Evolutionary conservation across 345 rosid genomes (phyloP).

Genomic region (Citrus australasica): DNA sequence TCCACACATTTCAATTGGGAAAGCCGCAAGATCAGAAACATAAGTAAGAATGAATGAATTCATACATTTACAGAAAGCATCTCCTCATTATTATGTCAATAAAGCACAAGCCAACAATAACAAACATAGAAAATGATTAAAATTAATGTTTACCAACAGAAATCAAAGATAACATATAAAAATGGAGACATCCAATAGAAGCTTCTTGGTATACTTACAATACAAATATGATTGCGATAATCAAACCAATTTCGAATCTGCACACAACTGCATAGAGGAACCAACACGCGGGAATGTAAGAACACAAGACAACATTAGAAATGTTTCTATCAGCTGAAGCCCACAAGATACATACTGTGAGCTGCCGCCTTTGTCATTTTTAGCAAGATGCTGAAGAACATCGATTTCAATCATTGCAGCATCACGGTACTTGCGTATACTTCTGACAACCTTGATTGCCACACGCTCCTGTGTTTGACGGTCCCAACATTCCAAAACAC

Average conservation of each 20-base stretch:
- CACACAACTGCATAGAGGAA: slow-evolving; percentile 59
- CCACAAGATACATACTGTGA: slow-evolving; percentile 39
- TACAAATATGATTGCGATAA: slow-evolving; percentile 69
- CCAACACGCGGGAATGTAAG: neutral
- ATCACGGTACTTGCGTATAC: slow-evolving; percentile 61
- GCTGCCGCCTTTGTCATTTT: slow-evolving; percentile 48
- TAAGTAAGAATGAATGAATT: neutral
- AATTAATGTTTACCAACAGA: neutral
- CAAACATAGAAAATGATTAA: slow-evolving; percentile 14
- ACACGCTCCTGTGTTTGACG: slow-evolving; percentile 59
- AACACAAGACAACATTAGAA: neutral
- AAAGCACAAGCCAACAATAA: slow-evolving; percentile 9
- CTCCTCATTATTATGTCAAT: neutral
- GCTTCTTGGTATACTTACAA: slow-evolving; percentile 47
- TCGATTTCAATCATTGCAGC: slow-evolving; percentile 81
- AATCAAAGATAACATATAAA: neutral
- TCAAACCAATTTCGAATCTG: slow-evolving; percentile 73
- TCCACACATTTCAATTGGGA: neutral
- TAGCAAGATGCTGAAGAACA: slow-evolving; percentile 55
- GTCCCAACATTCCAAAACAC: slow-evolving; percentile 88
- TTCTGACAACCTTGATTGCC: slow-evolving; percentile 61
- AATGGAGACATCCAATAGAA: slow-evolving; percentile 1
- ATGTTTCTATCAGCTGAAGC: slow-evolving; percentile 20
- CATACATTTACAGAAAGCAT: neutral
- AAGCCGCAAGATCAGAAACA: neutral